phyloP scores from a whole-genome alignment of 2,329 filamentous ascomycete species.

The Tolypocladium pustulatum region DNA sequence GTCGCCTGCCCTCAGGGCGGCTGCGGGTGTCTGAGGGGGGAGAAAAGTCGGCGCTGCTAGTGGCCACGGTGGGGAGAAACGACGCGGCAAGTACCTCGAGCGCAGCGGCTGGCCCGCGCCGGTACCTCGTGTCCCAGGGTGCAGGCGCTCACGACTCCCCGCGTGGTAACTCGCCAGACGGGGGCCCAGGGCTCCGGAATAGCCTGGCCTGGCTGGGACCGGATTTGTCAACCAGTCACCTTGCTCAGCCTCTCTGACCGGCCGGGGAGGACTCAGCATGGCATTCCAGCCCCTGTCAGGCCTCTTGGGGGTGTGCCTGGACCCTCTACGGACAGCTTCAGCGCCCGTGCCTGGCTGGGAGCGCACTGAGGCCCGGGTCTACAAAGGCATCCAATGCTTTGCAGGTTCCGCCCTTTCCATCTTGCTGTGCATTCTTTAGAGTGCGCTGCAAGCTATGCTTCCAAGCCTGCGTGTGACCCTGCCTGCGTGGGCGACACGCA shows the following conservation, averaged over 20 bases:
- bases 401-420: background rate
- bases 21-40: background rate
- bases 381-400: background rate
- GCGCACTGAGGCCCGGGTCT: background rate
- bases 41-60: background rate
- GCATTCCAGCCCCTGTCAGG: background rate
- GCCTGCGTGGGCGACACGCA: background rate
- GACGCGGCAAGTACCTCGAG: background rate
- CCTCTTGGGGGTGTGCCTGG: background rate
- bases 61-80: background rate
- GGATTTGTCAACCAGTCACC: background rate
- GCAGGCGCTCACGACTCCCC: background rate
- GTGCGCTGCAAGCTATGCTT: background rate
- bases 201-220: background rate
- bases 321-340: background rate
- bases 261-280: background rate
- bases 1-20: background rate
- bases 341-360: background rate
- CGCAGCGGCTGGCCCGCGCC: background rate
- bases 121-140: background rate
- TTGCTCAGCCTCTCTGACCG: background rate
- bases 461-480: background rate
- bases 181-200: background rate
- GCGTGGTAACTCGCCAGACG: background rate
- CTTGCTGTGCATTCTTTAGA: background rate